A percentile compares a stretch with the other conserved stretches of the same genome.
Evolutionary conservation across 192 early-diverging fungal species (phyloP).

Genomic region (Piromyces finnis): DNA sequence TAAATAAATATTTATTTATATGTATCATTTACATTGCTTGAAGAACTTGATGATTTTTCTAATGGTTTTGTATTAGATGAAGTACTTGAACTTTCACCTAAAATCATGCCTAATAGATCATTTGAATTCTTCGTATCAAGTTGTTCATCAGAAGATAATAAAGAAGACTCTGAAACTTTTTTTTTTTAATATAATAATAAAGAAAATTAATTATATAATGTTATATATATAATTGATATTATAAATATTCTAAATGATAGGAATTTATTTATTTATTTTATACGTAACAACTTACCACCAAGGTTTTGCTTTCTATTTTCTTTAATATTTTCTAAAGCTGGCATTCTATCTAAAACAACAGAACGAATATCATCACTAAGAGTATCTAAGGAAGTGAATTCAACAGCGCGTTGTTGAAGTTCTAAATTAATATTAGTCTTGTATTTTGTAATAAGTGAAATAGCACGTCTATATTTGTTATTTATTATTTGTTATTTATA

Average conservation of each 20-base stretch:
- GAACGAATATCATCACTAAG: slow-evolving; percentile 33
- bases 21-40: neutral
- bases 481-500: too few relatives aligned
- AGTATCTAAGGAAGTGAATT: slow-evolving; percentile 60
- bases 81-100: neutral
- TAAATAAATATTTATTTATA: too few relatives aligned
- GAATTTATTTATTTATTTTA: too few relatives aligned
- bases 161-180: slow-evolving; percentile 23
- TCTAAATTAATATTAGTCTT: slow-evolving; percentile 67
- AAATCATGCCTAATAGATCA: neutral
- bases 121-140: neutral
- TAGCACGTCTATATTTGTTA: slow-evolving; percentile 20
- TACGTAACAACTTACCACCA: too few relatives aligned
- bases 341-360: slow-evolving; percentile 85
- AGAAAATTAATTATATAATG: too few relatives aligned
- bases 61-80: neutral
- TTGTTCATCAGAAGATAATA: slow-evolving; percentile 1
- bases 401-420: slow-evolving; percentile 85
- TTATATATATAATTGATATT: too few relatives aligned
- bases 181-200: too few relatives aligned
- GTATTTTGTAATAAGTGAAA: slow-evolving; percentile 35
- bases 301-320: neutral
- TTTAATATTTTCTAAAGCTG: slow-evolving; percentile 22
- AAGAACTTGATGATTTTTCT: neutral
- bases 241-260: too few relatives aligned